Base-by-base conservation (phyloP, 139 green algal genomes). In the Cymbomonas tetramitiformis region DNA sequence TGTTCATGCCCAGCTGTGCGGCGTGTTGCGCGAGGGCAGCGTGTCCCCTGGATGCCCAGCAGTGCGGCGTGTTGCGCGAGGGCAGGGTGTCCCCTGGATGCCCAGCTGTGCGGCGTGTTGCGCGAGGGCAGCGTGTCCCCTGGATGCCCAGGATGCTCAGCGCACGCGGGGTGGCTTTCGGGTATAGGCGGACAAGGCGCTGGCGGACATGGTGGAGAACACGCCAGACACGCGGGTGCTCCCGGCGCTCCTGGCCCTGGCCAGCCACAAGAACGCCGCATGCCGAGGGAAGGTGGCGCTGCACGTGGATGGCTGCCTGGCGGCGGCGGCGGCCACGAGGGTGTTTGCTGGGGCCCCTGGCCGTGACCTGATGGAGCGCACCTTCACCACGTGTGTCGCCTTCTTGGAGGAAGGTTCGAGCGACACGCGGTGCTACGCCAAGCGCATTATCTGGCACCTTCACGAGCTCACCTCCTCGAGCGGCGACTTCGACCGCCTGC, bases 121-220 rank as follows among this genome's bases (percentile, higher is more conserved):
- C n/a, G n/a, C n/a, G n/a, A n/a, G n/a, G n/a, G n/a, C n/a, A n/a
- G n/a, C n/a, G n/a, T n/a, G n/a, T n/a, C n/a, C n/a, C n/a, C n/a
- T n/a, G n/a, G n/a, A n/a, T n/a, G n/a, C n/a, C n/a, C n/a, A n/a
- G n/a, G n/a, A n/a, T n/a, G n/a, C n/a, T n/a, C n/a, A n/a, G n/a
- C n/a, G n/a, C n/a, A n/a, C n/a, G n/a, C n/a, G n/a, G n/a, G n/a
- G n/a, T n/a, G n/a, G n/a, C n/a, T 73, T 93, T 19, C 69, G 76
- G 0, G 52, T 64, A 3, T 79, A 88, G 49, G 81, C 84, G 0
- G 79, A 88, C 66, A 64, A 61, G 28, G 69, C 70, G 12, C 68
- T 93, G 30, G 43, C 38, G 0, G 41, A 75, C 9, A 75, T 90
- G 71, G 67, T 74, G 4, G 54, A 57, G 21, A 62, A 54, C 50